Conservation (phyloP, 129 eudicot genomes). For the Flaveria robusta region DNA sequence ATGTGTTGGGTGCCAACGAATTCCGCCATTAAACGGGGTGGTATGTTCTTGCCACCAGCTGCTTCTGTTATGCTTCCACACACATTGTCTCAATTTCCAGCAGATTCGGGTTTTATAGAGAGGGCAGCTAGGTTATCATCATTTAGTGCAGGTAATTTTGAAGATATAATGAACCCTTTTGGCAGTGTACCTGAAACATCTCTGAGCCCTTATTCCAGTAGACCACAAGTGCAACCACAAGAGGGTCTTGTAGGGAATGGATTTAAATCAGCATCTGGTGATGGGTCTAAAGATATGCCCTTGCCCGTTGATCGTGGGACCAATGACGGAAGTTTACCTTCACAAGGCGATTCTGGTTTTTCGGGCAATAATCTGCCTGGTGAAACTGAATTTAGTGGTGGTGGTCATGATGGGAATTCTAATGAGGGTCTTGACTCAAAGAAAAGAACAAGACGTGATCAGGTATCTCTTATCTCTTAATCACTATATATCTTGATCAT, state of each 20-base stretch:
- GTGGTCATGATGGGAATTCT: constrained; percentile 50
- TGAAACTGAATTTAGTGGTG: constrained; percentile 65
- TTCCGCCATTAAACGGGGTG: constrained; percentile 50
- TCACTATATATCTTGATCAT: constrained; percentile 5
- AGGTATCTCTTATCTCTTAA: constrained; percentile 49
- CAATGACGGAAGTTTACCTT: constrained; percentile 48
- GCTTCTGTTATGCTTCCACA: constrained; percentile 54
- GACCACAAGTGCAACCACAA: constrained; percentile 36
- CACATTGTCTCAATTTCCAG: constrained; percentile 66
- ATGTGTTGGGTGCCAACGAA: constrained; percentile 50
- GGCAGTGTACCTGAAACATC: constrained; percentile 43
- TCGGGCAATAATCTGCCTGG: constrained; percentile 59
- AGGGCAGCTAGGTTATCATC: constrained; percentile 74
- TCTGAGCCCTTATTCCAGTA: constrained; percentile 44
- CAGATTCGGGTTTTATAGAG: constrained; percentile 82
- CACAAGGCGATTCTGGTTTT: constrained; percentile 51
- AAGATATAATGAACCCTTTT: constrained; percentile 68
- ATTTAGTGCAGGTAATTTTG: constrained; percentile 72
- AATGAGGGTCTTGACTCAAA: constrained; percentile 55
- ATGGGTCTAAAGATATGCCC: constrained; percentile 48
- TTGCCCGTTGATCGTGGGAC: constrained; percentile 39
- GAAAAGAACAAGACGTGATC: constrained; percentile 66
- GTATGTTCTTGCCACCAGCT: constrained; percentile 45
- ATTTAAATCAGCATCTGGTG: constrained; percentile 40
- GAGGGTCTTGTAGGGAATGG: constrained; percentile 52